A percentile compares a stretch with the other conserved stretches of the same genome.
phyloP scores from a whole-genome alignment of 164 flowering plant species.

The Buxus sempervirens region DNA sequence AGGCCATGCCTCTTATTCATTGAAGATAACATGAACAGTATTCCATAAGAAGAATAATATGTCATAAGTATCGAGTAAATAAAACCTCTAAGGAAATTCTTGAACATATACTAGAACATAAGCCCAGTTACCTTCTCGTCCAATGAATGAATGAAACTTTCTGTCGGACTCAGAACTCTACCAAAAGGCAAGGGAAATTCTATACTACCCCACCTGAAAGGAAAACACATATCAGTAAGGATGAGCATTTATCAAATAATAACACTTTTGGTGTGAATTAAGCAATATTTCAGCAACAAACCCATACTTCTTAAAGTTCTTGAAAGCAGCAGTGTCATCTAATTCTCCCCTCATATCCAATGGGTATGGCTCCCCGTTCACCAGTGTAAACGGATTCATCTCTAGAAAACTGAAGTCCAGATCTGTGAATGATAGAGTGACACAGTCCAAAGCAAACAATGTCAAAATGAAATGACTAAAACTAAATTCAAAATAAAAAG shows the following conservation, averaged over 20 bases:
- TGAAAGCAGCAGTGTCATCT: constrained; percentile 93
- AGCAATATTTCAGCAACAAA: background rate
- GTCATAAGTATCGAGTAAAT: background rate
- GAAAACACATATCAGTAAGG: background rate
- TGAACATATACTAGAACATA: background rate
- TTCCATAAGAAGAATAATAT: too few species aligned
- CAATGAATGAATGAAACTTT: constrained; percentile 8
- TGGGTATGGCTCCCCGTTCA: constrained; percentile 81
- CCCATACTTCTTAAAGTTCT: constrained; percentile 82
- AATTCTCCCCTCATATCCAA: constrained; percentile 91
- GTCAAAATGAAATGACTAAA: background rate
- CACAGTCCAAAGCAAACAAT: background rate
- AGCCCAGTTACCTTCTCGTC: constrained; percentile 12
- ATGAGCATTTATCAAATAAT: background rate
- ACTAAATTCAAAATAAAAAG: background rate
- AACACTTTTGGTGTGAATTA: background rate
- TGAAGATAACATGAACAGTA: too few species aligned
- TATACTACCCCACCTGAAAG: constrained; percentile 10
- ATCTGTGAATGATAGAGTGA: constrained; percentile 34
- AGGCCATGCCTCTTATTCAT: too few species aligned
- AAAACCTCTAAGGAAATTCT: constrained; percentile 4
- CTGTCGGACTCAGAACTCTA: constrained; percentile 11
- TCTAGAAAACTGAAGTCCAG: constrained; percentile 87
- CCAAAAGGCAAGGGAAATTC: constrained; percentile 14
- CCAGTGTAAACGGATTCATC: constrained; percentile 91